Evolutionary conservation across 148 eudicot species (phyloP).

Genomic region (Rhododendron simsii): DNA sequence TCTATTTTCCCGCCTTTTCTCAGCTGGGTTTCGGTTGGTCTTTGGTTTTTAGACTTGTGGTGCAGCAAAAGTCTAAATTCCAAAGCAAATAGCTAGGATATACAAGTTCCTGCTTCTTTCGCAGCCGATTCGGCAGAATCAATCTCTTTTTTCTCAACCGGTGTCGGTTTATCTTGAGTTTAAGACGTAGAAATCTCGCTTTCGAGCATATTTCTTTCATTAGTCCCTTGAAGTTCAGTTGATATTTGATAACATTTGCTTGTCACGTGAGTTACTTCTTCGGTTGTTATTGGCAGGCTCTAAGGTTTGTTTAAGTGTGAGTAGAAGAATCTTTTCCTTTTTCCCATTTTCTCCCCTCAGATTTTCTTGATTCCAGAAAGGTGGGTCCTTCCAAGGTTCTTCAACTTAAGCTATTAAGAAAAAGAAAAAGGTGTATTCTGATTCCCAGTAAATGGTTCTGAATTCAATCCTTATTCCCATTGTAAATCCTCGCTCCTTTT

Average conservation of each 20-base stretch:
- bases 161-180: slow-evolving; percentile 2
- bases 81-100: background rate
- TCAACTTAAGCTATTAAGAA: slow-evolving; percentile 13
- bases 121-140: slow-evolving; percentile 12
- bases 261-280: background rate
- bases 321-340: background rate
- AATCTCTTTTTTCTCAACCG: background rate
- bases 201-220: background rate
- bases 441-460: slow-evolving; percentile 24
- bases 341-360: background rate
- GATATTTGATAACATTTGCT: background rate
- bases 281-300: background rate
- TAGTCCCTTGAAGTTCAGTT: background rate
- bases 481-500: background rate
- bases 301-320: background rate
- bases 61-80: background rate
- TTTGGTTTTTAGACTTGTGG: background rate
- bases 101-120: background rate
- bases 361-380: slow-evolving; percentile 15
- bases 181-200: background rate
- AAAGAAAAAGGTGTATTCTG: slow-evolving; percentile 20
- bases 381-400: slow-evolving; percentile 12
- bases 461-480: background rate
- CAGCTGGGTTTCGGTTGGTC: background rate
- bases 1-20: background rate